Evolutionary conservation across 345 rosid species (phyloP).

Genomic region (Firmiana major): DNA sequence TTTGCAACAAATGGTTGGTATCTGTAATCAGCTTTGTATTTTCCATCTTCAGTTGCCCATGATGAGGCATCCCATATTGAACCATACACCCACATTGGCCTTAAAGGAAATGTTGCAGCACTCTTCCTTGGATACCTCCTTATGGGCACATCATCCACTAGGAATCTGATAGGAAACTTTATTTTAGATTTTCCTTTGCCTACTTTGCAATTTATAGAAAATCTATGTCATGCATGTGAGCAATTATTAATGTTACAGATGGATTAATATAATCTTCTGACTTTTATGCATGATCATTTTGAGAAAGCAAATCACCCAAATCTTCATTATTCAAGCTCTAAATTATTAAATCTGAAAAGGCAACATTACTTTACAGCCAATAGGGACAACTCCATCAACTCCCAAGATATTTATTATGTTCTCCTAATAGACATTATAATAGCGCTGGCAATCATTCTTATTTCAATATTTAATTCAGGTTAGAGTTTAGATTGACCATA

Average conservation of each 20-base stretch:
- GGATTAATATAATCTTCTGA: not conserved
- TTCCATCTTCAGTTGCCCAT: constrained; percentile 97
- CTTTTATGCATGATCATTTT: not conserved
- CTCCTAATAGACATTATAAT: not conserved
- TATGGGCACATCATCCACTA: constrained; percentile 91
- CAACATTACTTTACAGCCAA: not conserved
- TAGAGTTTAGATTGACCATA: not conserved
- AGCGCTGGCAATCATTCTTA: not conserved
- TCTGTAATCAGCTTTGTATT: constrained; percentile 85
- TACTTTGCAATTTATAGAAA: not conserved
- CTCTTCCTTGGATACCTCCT: constrained; percentile 89
- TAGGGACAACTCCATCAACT: constrained; percentile 3
- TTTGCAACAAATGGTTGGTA: constrained; percentile 85
- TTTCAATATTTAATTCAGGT: not conserved
- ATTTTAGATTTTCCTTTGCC: not conserved
- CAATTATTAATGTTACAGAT: constrained; percentile 6
- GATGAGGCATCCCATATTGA: constrained; percentile 99
- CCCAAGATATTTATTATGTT: not conserved
- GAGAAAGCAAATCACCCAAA: constrained; percentile 1
- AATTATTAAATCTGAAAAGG: not conserved
- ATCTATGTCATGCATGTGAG: constrained; percentile 3
- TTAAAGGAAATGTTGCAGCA: constrained; percentile 64
- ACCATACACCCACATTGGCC: constrained; percentile 97
- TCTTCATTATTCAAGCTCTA: not conserved
- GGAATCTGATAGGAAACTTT: constrained; percentile 58